Percentiles rank a stretch among this genome's conserved stretches.
These are phyloP conservation scores for Puccinellia tenuiflora DNA, from an alignment of 176 grass and related monocot genomes.

Conservation along the genomic window DNA sequence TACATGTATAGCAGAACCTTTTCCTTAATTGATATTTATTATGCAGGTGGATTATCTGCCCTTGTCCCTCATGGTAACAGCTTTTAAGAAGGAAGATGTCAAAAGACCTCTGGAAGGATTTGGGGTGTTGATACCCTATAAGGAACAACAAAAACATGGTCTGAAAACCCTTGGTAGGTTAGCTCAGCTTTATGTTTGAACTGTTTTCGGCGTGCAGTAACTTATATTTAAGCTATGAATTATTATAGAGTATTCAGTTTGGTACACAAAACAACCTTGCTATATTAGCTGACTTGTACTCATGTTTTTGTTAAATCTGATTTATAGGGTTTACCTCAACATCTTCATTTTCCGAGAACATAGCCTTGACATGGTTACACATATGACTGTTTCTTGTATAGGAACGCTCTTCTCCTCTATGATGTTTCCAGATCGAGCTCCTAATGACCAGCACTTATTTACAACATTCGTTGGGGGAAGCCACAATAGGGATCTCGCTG, in stretches of 20 bases:
- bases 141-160: conserved; percentile 86
- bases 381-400: conserved; percentile 27
- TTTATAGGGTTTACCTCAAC: neutral
- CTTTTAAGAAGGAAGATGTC: conserved; percentile 91
- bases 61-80: conserved; percentile 79
- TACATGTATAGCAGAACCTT: neutral
- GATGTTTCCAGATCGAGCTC: conserved; percentile 99
- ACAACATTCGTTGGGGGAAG: conserved; percentile 93
- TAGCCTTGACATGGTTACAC: neutral
- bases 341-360: neutral
- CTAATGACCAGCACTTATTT: conserved; percentile 80
- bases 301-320: conserved; percentile 16
- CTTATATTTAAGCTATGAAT: neutral
- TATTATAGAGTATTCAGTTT: neutral
- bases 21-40: neutral
- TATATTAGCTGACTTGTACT: neutral
- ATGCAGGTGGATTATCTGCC: conserved; percentile 86
- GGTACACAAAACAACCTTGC: neutral
- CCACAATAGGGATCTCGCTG: conserved; percentile 85
- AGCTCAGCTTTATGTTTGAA: conserved; percentile 15
- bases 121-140: conserved; percentile 86
- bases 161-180: conserved; percentile 80
- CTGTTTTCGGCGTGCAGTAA: conserved; percentile 4
- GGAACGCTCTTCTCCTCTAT: conserved; percentile 99
- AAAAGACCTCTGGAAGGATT: conserved; percentile 90